Evolutionary conservation across 2,329 filamentous ascomycete genomes (phyloP), one percentile per base, ranked within the genome.

Genomic region (Zopfia rhizophila): DNA sequence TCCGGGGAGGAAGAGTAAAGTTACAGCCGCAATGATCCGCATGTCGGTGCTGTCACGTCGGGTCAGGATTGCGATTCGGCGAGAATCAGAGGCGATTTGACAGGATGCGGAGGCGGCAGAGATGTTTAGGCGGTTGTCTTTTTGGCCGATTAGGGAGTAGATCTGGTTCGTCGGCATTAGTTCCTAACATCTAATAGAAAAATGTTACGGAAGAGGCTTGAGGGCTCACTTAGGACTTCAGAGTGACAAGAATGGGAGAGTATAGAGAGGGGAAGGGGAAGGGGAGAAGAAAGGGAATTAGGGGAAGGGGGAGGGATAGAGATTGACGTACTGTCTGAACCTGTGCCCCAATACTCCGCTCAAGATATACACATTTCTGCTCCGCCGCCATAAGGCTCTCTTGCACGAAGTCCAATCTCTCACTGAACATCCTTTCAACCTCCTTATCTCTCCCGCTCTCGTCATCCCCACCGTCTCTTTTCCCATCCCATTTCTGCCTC

Each of bases 11-110:
- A 62, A 62, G 14, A 60, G 22, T 5, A 62, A 40, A 3, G 58
- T 60, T 10, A 62, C 53, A 11, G 46, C 51, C 5, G 58, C 46
- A 13, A 62, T 62, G 32, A 59, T 42, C 7, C 57, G 48, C 57
- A 62, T 60, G 23, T 60, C 55, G 2, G 59, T 48, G 11, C 55
- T 57, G 38, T 60, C 56, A 8, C 50, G 48, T 13, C 60, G 51
- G 2, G 60, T 63, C 5, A 59, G 28, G 18, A 56, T 48, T 11
- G 53, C 53, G 13, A 58, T 54, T 13, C 53, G 47, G 4, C 50
- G 43, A 5, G 43, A 47, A 21, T 54, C 53, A 1, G 53, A 44
- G 5, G 55, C 53, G 17, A 58, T 51, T 25, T 55, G 54, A 19
- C 48, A 51, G 14, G 40, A 41, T 1, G 55, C 53, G 3, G 22